A percentile compares a stretch with the other conserved stretches of the same genome.
Conservation (phyloP, 176 grass and related monocot genomes). For the Raddia guianensis region DNA sequence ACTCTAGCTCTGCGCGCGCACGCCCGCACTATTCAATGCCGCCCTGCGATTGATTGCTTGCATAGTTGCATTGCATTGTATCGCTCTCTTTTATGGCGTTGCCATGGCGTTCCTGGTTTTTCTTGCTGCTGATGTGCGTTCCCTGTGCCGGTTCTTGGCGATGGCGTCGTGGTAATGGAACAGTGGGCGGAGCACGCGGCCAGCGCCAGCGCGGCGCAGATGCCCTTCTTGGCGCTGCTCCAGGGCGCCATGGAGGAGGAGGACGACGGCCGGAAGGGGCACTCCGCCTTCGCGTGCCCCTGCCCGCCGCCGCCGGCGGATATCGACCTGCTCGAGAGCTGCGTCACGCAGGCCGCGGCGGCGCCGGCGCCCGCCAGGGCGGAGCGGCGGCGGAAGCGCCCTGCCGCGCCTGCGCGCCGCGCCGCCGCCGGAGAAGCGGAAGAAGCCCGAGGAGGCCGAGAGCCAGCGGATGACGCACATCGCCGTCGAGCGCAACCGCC, state of each 20-base stretch:
- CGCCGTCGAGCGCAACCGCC: constrained; percentile 92
- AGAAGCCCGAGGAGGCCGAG: constrained; percentile 82
- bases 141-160: constrained; percentile 12
- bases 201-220: constrained; percentile 37
- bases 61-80: background rate
- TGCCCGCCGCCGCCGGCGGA: constrained; percentile 15
- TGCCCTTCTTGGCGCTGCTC: constrained; percentile 76
- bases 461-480: constrained; percentile 96
- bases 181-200: constrained; percentile 67
- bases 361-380: background rate
- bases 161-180: constrained; percentile 50
- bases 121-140: constrained; percentile 41
- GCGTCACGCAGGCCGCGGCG: constrained; percentile 61
- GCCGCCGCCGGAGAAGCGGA: constrained; percentile 44
- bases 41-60: background rate
- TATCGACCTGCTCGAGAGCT: constrained; percentile 80
- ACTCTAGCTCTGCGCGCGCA: constrained; percentile 36
- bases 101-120: background rate
- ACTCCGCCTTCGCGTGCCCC: constrained; percentile 19
- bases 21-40: constrained; percentile 71
- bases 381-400: constrained; percentile 52
- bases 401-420: constrained; percentile 31
- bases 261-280: background rate
- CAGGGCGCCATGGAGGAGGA: constrained; percentile 54
- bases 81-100: constrained; percentile 38